Base-by-base conservation (phyloP, 2,329 filamentous ascomycete species). In the Colletotrichum godetiae region DNA sequence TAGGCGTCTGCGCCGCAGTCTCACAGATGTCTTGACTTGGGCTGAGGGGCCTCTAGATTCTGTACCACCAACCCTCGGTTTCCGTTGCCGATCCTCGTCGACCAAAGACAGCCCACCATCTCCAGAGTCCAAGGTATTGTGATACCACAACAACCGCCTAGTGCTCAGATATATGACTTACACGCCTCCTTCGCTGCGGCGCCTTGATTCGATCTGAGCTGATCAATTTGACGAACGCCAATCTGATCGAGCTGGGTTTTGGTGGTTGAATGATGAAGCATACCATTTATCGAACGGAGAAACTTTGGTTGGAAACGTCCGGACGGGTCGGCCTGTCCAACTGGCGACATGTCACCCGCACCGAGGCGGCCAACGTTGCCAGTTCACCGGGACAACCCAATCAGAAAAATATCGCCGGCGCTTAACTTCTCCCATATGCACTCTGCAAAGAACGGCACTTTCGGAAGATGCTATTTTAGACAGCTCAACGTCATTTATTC, bases 381-480 rank as follows among this genome's bases (percentile, higher is more conserved):
- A 71, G 49, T 55, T 66, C 60, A 29, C 60, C 35, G 56, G 67
- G 56, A 31, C 42, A 60, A 55, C 35, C 60, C 37, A 56, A 52
- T 66, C 67, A 66, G 56, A 52, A 56, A 11, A 24, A 27, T 37
- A 22, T n/a, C 35, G 11, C 67, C 46, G 67, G 67, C 67, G 71
- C 60, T 64, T 73, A 71, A 61, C 11, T 12, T 42, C 6, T 42
- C 37, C n/a, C 37, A 64, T 66, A 56, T 65, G 56, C 61, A 73
- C 27, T 66, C 37, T 37, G 46, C 37, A 57, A 71, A 31, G 33
- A 49, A 29, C 35, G 55, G 24, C 49, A 71, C 60, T 61, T n/a
- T 71, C n/a, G 55, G 15, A n/a, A 29, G 33, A 56, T 71, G 60
- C 67, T 71, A 65, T 66, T 71, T 71, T 71, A 60, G 46, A 71